phyloP scores from a whole-genome alignment of 139 green algal genomes.

The Trebouxia sp. region DNA sequence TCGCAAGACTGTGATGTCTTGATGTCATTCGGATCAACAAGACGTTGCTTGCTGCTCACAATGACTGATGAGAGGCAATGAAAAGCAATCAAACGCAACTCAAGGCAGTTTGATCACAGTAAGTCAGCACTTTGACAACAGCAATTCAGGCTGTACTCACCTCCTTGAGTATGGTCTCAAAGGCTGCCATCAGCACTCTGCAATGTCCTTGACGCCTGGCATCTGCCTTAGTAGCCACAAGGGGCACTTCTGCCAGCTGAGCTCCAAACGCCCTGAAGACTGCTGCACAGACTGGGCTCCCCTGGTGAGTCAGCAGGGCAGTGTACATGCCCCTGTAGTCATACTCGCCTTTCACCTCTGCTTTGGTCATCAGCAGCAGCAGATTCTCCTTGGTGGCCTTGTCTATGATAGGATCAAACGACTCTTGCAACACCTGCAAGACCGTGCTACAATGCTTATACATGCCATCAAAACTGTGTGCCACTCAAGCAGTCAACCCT shows the following conservation, averaged over 20 bases:
- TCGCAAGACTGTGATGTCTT: too few species aligned
- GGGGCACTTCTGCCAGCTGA: conserved; percentile 83
- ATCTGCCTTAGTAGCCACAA: conserved; percentile 80
- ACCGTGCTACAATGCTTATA: background rate
- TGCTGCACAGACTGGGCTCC: conserved; percentile 70
- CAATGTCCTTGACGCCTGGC: conserved; percentile 78
- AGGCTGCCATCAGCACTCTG: conserved; percentile 60
- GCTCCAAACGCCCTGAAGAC: conserved; percentile 80
- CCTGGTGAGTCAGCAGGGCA: conserved; percentile 73
- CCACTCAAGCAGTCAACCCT: too few species aligned
- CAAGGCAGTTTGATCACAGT: too few species aligned
- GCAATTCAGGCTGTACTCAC: too few species aligned
- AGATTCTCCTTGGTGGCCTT: conserved; percentile 73
- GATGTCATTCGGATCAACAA: too few species aligned
- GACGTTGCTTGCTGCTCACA: too few species aligned
- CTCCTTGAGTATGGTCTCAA: conserved; percentile 39
- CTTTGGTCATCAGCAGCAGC: conserved; percentile 83
- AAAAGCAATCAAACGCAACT: too few species aligned
- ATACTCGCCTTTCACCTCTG: conserved; percentile 64
- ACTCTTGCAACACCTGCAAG: conserved; percentile 56
- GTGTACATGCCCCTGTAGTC: conserved; percentile 88
- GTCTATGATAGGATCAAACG: conserved; percentile 92
- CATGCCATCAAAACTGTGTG: background rate
- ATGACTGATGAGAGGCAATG: too few species aligned
- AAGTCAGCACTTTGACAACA: too few species aligned